Percentiles rank a stretch among this genome's conserved stretches.
These are phyloP conservation scores for Pisolithus tinctorius DNA, from an alignment of 768 basidiomycete species.

Conservation along the genomic window DNA sequence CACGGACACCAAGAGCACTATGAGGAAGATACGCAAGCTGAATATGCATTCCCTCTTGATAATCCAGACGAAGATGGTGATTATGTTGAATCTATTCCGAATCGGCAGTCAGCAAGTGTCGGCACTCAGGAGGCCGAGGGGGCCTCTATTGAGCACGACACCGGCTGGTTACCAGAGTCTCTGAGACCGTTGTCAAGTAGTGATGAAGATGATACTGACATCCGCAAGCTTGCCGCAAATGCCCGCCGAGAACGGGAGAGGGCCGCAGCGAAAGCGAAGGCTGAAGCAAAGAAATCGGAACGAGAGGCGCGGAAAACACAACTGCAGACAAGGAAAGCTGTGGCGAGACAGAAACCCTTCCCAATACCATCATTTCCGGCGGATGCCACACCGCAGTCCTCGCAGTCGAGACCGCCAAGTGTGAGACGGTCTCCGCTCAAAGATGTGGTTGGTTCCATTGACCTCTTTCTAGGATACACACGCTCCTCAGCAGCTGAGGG, in stretches of 20 bases:
- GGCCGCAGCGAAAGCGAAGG: slow-evolving; percentile 12
- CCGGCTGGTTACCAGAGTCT: slow-evolving; percentile 28
- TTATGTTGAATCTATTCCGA: slow-evolving; percentile 14
- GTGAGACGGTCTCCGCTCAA: slow-evolving; percentile 10
- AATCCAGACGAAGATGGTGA: slow-evolving; percentile 21
- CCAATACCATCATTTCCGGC: slow-evolving; percentile 11
- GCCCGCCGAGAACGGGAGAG: slow-evolving; percentile 26
- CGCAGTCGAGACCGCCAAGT: background rate
- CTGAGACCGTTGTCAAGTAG: slow-evolving; percentile 33
- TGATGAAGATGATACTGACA: slow-evolving; percentile 36
- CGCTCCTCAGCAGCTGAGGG: slow-evolving; percentile 9
- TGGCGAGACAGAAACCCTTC: slow-evolving; percentile 19
- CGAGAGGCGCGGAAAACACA: slow-evolving; percentile 10
- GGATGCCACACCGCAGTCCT: background rate
- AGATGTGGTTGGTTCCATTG: background rate
- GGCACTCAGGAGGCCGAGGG: slow-evolving; percentile 1
- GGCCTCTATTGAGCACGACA: background rate
- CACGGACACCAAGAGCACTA: slow-evolving; percentile 20
- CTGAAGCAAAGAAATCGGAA: slow-evolving; percentile 12
- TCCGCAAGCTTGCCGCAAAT: slow-evolving; percentile 27
- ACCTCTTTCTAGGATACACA: background rate
- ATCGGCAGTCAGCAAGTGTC: slow-evolving; percentile 2
- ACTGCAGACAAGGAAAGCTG: slow-evolving; percentile 9
- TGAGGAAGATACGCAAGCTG: slow-evolving; percentile 26
- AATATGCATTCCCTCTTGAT: slow-evolving; percentile 19